Base-by-base conservation (phyloP, 2,329 filamentous ascomycete genomes). In the Cordyceps pruinosa region DNA sequence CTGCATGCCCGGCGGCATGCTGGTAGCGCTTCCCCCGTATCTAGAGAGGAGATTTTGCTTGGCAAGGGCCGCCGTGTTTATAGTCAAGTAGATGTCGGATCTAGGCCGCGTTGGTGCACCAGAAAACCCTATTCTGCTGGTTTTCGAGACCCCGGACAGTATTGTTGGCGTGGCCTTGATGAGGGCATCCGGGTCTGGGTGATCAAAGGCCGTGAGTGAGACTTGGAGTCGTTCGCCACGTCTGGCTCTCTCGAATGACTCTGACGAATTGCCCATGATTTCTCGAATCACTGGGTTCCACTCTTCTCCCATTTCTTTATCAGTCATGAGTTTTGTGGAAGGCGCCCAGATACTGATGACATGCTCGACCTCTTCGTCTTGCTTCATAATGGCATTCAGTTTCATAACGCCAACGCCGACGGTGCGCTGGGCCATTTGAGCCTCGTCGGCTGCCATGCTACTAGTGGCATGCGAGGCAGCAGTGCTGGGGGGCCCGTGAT, bases 51-150 rank as follows among this genome's bases (percentile, higher is more conserved):
- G 70, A 34, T 88, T 86, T 65, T 96, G 90, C 58, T 85, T 85
- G 19, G 87, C 86, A 25, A 99, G 76, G n/a, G 86, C 79, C 0
- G 90, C 89, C 61, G 90, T 86, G 58, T 85, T 84, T 48, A 99
- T 72, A 0, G 91, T 97, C 45, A 99, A 72, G 68, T 99, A 99
- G 51, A 99, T 97, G 69, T 99, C 95, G 12, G 91, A 97, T 65
- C 95, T 81, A 17, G 88, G 80, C 68, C 90, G 92, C 0, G 88
- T 91, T 0, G 94, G 93, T 2, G 92, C 92, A 13, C 92, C 92
- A 4, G 93, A 90, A 69, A 99, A 97, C 2, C 92, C 94, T 70
- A 97, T 92, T 69, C 94, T 94, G 65, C 80, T 87, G 0, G 92
- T 96, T 69, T 88, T 88, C 58, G 80, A 80, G 59, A 97, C 83